These are phyloP conservation scores for Coniochaeta ligniaria DNA, from an alignment of 2,329 filamentous ascomycete genomes.

Conservation along the genomic window DNA sequence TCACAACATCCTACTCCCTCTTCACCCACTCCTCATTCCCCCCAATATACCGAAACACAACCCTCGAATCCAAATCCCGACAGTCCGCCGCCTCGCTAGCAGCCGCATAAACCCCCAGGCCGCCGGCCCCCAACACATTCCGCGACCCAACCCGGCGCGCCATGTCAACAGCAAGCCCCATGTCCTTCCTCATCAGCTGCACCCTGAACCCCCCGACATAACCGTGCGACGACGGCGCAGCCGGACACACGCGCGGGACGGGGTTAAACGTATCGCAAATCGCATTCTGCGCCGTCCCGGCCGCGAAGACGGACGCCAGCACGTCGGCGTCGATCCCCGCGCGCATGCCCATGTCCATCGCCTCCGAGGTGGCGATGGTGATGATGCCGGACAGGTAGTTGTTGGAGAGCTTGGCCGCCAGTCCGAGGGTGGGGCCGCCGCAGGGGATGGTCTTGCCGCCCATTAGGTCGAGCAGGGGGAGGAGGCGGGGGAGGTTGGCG, in stretches of 20 bases:
- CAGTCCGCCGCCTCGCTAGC: conserved; percentile 43
- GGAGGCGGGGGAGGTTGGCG: conserved; percentile 33
- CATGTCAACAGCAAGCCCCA: conserved; percentile 45
- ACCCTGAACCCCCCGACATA: conserved; percentile 48
- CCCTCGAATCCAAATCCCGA: conserved; percentile 46
- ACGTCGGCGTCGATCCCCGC: conserved; percentile 47
- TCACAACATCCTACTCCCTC: not conserved
- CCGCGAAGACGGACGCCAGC: conserved; percentile 23
- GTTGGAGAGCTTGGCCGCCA: conserved; percentile 53
- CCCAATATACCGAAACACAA: conserved; percentile 49
- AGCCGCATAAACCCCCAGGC: conserved; percentile 41
- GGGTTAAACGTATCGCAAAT: conserved; percentile 24
- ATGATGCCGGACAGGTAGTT: conserved; percentile 55
- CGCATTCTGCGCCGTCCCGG: conserved; percentile 20
- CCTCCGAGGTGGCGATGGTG: conserved; percentile 49
- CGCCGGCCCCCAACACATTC: conserved; percentile 40
- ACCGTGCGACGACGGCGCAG: conserved; percentile 20
- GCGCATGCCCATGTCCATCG: conserved; percentile 53
- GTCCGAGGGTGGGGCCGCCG: conserved; percentile 45
- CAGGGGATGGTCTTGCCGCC: conserved; percentile 47
- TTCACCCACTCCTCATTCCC: conserved; percentile 41
- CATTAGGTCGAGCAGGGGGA: conserved; percentile 40
- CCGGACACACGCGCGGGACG: conserved; percentile 22
- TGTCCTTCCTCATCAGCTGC: conserved; percentile 53
- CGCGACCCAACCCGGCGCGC: conserved; percentile 42